Percentiles rank a stretch among this genome's conserved stretches.
Evolutionary conservation across 495 filamentous ascomycete species (phyloP).

Genomic region (Penicillium cinerascens): DNA sequence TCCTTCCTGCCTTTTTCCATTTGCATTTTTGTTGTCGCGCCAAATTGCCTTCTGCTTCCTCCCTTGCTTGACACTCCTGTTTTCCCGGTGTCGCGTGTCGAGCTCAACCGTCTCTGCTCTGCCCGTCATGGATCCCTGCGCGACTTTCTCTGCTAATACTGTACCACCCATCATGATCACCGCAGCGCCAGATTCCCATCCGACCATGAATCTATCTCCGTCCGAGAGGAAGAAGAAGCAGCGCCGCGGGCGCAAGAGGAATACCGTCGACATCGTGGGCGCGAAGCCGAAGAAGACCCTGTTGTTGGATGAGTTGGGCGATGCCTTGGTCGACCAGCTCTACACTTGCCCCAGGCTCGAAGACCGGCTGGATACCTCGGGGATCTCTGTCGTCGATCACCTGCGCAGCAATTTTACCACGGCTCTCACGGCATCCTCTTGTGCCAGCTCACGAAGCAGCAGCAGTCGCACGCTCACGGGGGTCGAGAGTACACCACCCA

Average conservation of each 20-base stretch:
- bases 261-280: not conserved
- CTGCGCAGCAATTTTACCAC: conserved; percentile 12
- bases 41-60: not conserved
- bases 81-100: not conserved
- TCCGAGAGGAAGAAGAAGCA: conserved; percentile 17
- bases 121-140: conserved; percentile 22
- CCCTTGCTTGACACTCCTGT: not conserved
- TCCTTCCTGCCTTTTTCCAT: not conserved
- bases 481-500: conserved; percentile 11
- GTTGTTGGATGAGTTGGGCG: conserved; percentile 23
- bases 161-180: conserved; percentile 13
- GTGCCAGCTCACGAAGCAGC: conserved; percentile 13
- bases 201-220: not conserved
- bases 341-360: conserved; percentile 5
- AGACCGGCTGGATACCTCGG: not conserved
- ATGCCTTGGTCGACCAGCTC: conserved; percentile 20
- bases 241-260: conserved; percentile 10
- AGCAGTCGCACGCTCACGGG: conserved; percentile 15
- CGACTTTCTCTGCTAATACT: conserved; percentile 29
- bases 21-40: not conserved
- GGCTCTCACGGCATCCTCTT: conserved; percentile 3
- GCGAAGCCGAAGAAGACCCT: conserved; percentile 13
- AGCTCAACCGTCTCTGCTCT: not conserved
- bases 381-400: conserved; percentile 17
- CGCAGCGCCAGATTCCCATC: not conserved